Base-by-base conservation (phyloP, 2,329 filamentous ascomycete genomes). In the Fusarium phyllophilum region DNA sequence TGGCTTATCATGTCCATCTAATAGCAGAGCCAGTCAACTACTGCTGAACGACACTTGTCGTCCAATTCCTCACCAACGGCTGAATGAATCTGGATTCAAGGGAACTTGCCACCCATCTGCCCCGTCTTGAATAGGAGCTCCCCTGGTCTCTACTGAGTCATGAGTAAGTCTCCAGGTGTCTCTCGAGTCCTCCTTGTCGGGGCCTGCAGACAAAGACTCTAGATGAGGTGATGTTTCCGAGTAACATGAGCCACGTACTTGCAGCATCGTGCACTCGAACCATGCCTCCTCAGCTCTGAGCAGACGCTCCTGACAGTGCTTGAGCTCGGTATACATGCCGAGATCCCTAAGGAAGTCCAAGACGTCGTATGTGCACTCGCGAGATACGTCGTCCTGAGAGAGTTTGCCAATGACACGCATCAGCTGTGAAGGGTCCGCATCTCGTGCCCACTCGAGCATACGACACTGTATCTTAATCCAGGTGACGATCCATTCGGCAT, bases 391-490 rank as follows among this genome's bases (percentile, higher is more conserved):
- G 4, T 68, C 56, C 17, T 73, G 33, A 14, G 68, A 66, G 45
- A 78, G 55, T 33, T 81, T 59, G 9, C 74, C 75, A 20, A 81
- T 71, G 18, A 80, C 63, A 12, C 58, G 63, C 75, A 81, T 76
- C 36, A 77, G 75, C 48, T 80, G 75, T n/a, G 81, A 77, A 60
- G 81, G 79, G 11, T 66, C 68, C 3, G 75, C 72, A 31, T 82
- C 68, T 11, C 72, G 69, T 33, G 79, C 76, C 45, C 80, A 76
- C 34, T 80, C 75, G 26, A 73, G 60, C n/a, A 82, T 39, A 14
- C 81, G 80, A 20, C 78, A 74, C 46, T 81, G 82, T 45, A 85
- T 78, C 24, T 70, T 71, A 20, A 74, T 71, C 83, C 83, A 85
- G 6, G 63, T 70, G 3, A 61, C 56, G 31, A 84, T 75, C 81